Evolutionary conservation across 2,329 filamentous ascomycete genomes (phyloP).

Genomic region (Hypoxylon sp.): DNA sequence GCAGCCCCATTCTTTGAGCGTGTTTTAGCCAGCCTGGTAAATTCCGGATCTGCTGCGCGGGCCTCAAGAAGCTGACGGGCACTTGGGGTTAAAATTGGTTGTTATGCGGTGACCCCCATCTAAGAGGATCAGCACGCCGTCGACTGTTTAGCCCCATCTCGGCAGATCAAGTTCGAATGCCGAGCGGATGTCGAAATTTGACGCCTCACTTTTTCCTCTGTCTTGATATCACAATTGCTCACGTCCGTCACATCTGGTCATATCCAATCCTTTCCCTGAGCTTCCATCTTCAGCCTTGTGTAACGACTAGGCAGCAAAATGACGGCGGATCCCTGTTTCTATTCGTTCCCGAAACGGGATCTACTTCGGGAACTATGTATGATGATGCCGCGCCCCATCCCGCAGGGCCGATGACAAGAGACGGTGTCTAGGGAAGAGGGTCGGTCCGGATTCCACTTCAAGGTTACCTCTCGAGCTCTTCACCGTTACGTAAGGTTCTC

Average conservation of each 20-base stretch:
- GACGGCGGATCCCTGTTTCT: conserved; percentile 13
- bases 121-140: conserved; percentile 22
- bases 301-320: too few relatives aligned
- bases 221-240: not conserved
- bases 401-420: not conserved
- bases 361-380: not conserved
- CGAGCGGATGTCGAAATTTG: conserved; percentile 13
- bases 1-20: conserved; percentile 13
- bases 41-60: conserved; percentile 2
- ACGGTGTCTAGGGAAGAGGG: too few relatives aligned
- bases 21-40: not conserved
- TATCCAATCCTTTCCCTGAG: not conserved
- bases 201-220: conserved; percentile 25
- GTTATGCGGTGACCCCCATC: conserved; percentile 1
- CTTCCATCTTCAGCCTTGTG: conserved; percentile 19
- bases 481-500: too few relatives aligned
- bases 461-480: too few relatives aligned
- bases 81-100: not conserved
- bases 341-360: conserved; percentile 13
- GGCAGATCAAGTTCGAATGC: conserved; percentile 31
- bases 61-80: not conserved
- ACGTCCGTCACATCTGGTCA: not conserved
- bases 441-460: conserved; percentile 1
- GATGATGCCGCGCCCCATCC: conserved; percentile 3
- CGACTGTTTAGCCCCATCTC: conserved; percentile 19